phyloP scores from a whole-genome alignment of 352 stramenopile species.

The Globisporangium acanthophoron region DNA sequence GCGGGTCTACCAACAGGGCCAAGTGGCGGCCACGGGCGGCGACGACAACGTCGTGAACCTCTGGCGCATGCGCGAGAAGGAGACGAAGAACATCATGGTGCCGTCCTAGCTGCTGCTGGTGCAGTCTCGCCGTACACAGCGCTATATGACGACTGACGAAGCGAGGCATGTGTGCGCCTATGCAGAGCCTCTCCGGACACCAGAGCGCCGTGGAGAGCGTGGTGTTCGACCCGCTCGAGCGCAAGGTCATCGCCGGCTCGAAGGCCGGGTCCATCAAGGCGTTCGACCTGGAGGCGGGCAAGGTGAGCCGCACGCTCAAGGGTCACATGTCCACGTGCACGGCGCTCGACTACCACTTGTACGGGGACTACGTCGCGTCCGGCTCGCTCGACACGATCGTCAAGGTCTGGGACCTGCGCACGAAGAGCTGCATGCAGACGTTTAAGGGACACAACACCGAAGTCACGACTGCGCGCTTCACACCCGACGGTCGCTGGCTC shows the following conservation, averaged over 20 bases:
- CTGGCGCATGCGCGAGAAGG: slow-evolving; percentile 81
- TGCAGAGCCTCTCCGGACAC: slow-evolving; percentile 66
- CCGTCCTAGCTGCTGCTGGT: neutral
- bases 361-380: slow-evolving; percentile 82
- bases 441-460: slow-evolving; percentile 80
- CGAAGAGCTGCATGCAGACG: slow-evolving; percentile 83
- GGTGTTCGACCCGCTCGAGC: slow-evolving; percentile 75
- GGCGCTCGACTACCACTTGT: slow-evolving; percentile 79
- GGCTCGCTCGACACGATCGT: slow-evolving; percentile 79
- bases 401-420: slow-evolving; percentile 84
- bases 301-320: slow-evolving; percentile 75
- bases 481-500: slow-evolving; percentile 76
- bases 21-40: slow-evolving; percentile 72
- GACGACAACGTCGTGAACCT: slow-evolving; percentile 81
- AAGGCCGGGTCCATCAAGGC: slow-evolving; percentile 82
- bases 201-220: slow-evolving; percentile 75
- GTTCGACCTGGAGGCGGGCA: slow-evolving; percentile 76
- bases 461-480: slow-evolving; percentile 75
- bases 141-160: neutral
- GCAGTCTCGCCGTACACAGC: neutral
- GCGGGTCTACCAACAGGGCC: slow-evolving; percentile 20
- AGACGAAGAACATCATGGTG: slow-evolving; percentile 88
- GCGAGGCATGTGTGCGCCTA: neutral
- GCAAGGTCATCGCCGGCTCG: slow-evolving; percentile 68
- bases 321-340: slow-evolving; percentile 83